phyloP scores from a whole-genome alignment of 331 rosid genomes.

The Erythrophleum ivorense region DNA sequence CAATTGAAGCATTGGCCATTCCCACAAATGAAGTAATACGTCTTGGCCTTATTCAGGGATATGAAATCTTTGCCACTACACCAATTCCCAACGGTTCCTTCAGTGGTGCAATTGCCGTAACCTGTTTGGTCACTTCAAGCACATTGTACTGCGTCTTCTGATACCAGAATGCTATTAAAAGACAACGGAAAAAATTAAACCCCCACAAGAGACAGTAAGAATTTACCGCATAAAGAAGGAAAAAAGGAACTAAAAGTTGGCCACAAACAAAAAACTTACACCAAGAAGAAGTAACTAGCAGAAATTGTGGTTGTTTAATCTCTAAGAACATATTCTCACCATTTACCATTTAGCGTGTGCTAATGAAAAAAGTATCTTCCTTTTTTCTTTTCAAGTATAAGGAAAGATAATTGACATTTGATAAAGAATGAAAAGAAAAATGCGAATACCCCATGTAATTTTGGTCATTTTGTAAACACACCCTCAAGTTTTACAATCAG shows the following conservation, averaged over 20 bases:
- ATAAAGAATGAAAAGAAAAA: too few relatives aligned
- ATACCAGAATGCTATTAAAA: too few relatives aligned
- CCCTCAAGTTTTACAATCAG: too few relatives aligned
- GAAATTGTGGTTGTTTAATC: not conserved
- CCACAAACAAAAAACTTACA: not conserved
- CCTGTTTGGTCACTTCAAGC: conserved; percentile 85
- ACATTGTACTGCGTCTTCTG: conserved; percentile 83
- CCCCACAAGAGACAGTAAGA: conserved; percentile 52
- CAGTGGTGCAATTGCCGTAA: conserved; percentile 82
- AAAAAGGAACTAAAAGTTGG: not conserved
- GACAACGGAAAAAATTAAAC: too few relatives aligned
- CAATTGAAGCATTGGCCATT: conserved; percentile 79
- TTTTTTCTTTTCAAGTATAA: too few relatives aligned
- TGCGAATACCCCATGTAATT: too few relatives aligned
- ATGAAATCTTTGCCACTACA: conserved; percentile 90
- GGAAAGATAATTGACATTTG: too few relatives aligned
- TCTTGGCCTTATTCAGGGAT: conserved; percentile 57
- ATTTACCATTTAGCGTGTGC: not conserved
- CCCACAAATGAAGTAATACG: conserved; percentile 77
- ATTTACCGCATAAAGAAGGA: not conserved
- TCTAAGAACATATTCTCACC: not conserved
- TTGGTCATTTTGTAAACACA: too few relatives aligned
- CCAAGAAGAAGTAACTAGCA: too few relatives aligned
- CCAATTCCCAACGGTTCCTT: conserved; percentile 84
- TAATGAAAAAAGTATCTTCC: not conserved